Evolutionary conservation across 1,284 basidiomycete genomes (phyloP).

Genomic region (Fomitopsis pinicola): DNA sequence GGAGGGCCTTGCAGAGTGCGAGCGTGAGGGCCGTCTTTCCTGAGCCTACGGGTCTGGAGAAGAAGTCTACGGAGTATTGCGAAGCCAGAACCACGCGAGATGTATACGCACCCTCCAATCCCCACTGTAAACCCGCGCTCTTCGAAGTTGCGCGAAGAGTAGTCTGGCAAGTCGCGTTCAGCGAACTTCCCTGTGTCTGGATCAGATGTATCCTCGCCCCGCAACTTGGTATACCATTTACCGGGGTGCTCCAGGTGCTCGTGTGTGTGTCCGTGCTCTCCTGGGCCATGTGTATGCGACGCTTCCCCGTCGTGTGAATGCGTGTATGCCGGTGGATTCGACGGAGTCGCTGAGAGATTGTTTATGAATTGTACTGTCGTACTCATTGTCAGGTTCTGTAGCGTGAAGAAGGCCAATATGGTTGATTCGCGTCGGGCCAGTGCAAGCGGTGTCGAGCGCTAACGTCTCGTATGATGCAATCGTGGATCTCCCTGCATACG

Average conservation of each 20-base stretch:
- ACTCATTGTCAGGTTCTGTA: not conserved
- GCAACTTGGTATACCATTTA: slow-evolving; percentile 27
- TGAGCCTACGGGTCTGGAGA: slow-evolving; percentile 84
- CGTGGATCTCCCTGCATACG: not conserved
- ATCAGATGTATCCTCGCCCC: not conserved
- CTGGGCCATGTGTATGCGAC: slow-evolving; percentile 45
- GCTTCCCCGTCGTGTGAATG: slow-evolving; percentile 42
- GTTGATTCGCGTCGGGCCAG: too few relatives aligned
- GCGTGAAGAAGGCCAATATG: not conserved
- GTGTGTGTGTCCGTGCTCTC: slow-evolving; percentile 88
- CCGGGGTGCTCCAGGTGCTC: slow-evolving; percentile 87
- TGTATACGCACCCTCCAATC: slow-evolving; percentile 77
- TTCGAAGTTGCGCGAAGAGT: slow-evolving; percentile 77
- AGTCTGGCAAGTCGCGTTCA: slow-evolving; percentile 92
- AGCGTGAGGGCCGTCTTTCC: slow-evolving; percentile 96
- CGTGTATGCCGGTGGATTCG: slow-evolving; percentile 31
- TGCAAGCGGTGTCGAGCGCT: too few relatives aligned
- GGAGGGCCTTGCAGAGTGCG: slow-evolving; percentile 83
- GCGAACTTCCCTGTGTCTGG: slow-evolving; percentile 73
- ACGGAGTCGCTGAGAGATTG: slow-evolving; percentile 40
- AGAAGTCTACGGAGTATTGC: not conserved
- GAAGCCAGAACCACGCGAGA: not conserved
- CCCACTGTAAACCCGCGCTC: slow-evolving; percentile 97
- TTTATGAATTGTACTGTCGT: slow-evolving; percentile 66
- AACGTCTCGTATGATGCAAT: too few relatives aligned